Conservation (phyloP, 306 rosid genomes). For the Calophaca sinica region DNA sequence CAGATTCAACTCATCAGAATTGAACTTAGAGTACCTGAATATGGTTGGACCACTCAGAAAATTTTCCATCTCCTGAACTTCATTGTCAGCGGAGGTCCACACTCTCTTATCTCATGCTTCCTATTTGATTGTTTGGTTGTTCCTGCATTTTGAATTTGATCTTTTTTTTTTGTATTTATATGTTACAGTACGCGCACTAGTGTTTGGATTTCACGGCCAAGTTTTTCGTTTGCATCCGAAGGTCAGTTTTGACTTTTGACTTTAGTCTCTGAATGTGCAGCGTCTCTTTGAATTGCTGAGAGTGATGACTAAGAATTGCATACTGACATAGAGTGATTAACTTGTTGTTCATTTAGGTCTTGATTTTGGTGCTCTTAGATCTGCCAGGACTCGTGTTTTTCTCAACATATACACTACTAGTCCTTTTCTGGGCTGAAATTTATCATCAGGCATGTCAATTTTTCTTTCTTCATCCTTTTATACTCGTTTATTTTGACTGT, state of each 20-base stretch:
- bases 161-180: neutral
- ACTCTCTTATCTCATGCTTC: neutral
- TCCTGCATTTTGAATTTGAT: neutral
- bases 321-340: constrained; percentile 48
- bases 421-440: constrained; percentile 95
- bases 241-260: constrained; percentile 54
- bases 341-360: constrained; percentile 62
- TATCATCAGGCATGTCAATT: constrained; percentile 78
- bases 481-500: neutral
- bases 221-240: constrained; percentile 68
- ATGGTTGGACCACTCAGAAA: constrained; percentile 91
- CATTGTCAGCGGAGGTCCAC: constrained; percentile 81
- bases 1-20: constrained; percentile 85
- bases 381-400: constrained; percentile 86
- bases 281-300: neutral
- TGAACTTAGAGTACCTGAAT: constrained; percentile 89
- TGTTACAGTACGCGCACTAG: constrained; percentile 76
- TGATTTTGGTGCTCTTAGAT: constrained; percentile 65
- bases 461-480: neutral
- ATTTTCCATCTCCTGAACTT: constrained; percentile 91
- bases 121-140: neutral
- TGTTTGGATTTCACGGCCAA: constrained; percentile 77
- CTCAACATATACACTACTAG: constrained; percentile 86
- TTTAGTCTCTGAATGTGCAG: neutral
- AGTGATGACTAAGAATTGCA: neutral